Evolutionary conservation across 371 early-diverging fungal species (phyloP), one percentile per base, ranked within the genome.

Genomic region (Mucor velutinosus): DNA sequence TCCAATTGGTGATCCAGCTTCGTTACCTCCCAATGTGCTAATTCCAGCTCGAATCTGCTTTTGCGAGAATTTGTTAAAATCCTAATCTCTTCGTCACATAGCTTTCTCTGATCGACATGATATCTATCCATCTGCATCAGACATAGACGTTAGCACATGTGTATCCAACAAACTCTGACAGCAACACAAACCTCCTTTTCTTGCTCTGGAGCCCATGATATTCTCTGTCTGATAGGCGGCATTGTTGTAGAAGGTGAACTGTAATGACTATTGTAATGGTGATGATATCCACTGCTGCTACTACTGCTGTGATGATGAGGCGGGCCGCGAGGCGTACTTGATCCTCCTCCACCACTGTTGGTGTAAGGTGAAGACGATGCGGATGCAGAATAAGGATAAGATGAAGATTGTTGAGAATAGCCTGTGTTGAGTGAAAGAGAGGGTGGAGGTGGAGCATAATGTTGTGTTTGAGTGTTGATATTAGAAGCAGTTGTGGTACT

Each of bases 21-120:
- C 37, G 73, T 76, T 6, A 82, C 80, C 60, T 89, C 89, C 87
- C 86, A 87, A 61, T 80, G 79, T 0, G 84, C 79, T 58, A 89
- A 35, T 62, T 71, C 76, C 25, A 80, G 58, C 25, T 89, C 86
- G 65, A 87, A 86, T 19, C 76, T 69, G 33, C 81, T 77, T 63
- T 80, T 83, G 33, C 87, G 78, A 10, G 69, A 62, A 7, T 78
- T 69, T 10, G 74, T 62, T 35, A 81, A 71, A 4, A 77, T 68
- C 45, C 78, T 76, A 47, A 75, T 65, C 19, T 86, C 86, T 37
- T 89, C 86, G 2, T 73, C 72, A 37, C 68, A 70, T 19, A 78
- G 29, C 29, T 76, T 79, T 3, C 69, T 69, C 7, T 71, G 65
- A 23, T 81, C 81, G 1, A 53, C 59, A 45, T 76, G 75, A 66